Evolutionary conservation across 805 yeast species (phyloP).

Genomic region (Saccharomycopsis amapae): DNA sequence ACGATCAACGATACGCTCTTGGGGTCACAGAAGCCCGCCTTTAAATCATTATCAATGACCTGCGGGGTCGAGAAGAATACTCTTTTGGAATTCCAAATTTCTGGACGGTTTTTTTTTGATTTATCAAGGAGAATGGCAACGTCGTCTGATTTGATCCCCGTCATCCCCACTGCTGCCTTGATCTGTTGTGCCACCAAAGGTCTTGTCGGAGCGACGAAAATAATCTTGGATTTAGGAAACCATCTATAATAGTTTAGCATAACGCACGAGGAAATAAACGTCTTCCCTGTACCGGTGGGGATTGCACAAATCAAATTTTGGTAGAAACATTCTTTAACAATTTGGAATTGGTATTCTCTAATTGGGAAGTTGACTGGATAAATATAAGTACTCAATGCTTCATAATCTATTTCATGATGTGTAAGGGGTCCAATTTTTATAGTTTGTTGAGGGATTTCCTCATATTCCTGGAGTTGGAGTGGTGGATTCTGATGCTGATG

Average conservation of each 20-base stretch:
- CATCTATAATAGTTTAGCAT: conserved; percentile 86
- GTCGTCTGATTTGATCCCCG: conserved; percentile 71
- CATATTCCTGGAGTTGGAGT: conserved; percentile 26
- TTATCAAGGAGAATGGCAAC: conserved; percentile 72
- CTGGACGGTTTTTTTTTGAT: conserved; percentile 53
- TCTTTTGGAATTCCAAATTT: conserved; percentile 69
- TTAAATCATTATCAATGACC: conserved; percentile 85
- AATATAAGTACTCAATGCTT: conserved; percentile 41
- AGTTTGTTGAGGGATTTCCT: conserved; percentile 29
- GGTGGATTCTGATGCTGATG: background rate
- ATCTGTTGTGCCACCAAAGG: conserved; percentile 96
- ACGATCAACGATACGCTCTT: conserved; percentile 67
- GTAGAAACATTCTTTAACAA: conserved; percentile 64
- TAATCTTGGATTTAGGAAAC: conserved; percentile 71
- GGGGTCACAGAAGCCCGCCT: conserved; percentile 69
- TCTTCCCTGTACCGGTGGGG: conserved; percentile 97
- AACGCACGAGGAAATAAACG: conserved; percentile 90
- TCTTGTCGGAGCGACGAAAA: conserved; percentile 95
- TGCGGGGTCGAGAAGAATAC: conserved; percentile 96
- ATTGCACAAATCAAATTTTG: conserved; percentile 79
- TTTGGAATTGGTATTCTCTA: conserved; percentile 83
- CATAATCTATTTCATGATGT: conserved; percentile 42
- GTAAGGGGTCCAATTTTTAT: conserved; percentile 37
- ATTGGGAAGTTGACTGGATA: conserved; percentile 83
- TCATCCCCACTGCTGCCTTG: conserved; percentile 80